Percentiles rank a stretch among this genome's conserved stretches.
Conservation (phyloP, 768 basidiomycete species). For the Xerocomus spinulosus region DNA sequence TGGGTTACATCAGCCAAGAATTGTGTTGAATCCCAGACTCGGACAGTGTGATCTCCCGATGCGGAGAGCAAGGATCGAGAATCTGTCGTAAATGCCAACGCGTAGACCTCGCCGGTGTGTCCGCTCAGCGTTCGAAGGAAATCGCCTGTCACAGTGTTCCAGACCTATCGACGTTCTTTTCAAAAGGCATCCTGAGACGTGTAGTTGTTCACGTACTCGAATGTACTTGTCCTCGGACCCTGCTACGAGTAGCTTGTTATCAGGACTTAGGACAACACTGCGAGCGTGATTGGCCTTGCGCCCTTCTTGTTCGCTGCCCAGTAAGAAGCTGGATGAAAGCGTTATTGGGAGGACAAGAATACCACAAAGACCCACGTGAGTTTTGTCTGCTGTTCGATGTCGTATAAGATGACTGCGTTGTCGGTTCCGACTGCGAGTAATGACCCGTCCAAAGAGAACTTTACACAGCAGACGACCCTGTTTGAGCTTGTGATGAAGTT, state of each 20-base stretch:
- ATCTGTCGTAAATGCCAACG: slow-evolving; percentile 32
- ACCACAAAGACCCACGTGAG: slow-evolving; percentile 19
- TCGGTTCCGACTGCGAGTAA: slow-evolving; percentile 32
- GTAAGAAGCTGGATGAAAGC: slow-evolving; percentile 20
- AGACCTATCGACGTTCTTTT: slow-evolving; percentile 18
- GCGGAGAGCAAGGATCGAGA: slow-evolving; percentile 33
- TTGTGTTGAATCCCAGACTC: slow-evolving; percentile 32
- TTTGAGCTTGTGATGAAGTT: slow-evolving; percentile 3
- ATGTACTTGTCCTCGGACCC: slow-evolving; percentile 34
- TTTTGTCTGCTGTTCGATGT: slow-evolving; percentile 24
- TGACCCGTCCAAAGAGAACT: slow-evolving; percentile 30
- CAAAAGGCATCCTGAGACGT: background rate
- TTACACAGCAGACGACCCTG: slow-evolving; percentile 31
- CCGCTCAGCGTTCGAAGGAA: slow-evolving; percentile 30
- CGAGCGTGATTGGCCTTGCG: slow-evolving; percentile 28
- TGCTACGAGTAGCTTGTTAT: slow-evolving; percentile 28
- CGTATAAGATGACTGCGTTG: slow-evolving; percentile 29
- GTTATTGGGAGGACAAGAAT: background rate
- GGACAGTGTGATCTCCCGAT: slow-evolving; percentile 34
- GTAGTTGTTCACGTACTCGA: slow-evolving; percentile 21
- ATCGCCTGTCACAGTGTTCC: slow-evolving; percentile 22
- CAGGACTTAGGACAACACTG: slow-evolving; percentile 30
- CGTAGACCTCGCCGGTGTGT: slow-evolving; percentile 35
- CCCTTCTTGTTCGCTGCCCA: slow-evolving; percentile 22
- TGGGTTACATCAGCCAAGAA: slow-evolving; percentile 18